A percentile compares a stretch with the other conserved stretches of the same genome.
Evolutionary conservation across 768 basidiomycete species (phyloP).

Genomic region (Leccinum boreale): DNA sequence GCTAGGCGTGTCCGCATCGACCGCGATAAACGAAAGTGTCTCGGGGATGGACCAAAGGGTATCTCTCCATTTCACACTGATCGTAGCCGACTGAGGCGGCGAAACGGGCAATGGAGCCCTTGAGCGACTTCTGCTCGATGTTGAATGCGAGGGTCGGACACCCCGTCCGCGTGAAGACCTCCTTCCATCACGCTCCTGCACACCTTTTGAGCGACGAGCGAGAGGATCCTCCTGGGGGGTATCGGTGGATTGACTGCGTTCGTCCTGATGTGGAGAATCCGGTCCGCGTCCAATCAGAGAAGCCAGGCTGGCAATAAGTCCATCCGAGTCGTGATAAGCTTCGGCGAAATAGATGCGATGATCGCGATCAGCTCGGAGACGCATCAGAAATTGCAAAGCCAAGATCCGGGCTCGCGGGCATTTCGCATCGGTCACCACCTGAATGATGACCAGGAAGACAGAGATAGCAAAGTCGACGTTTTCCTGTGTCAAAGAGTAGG

Average conservation of each 20-base stretch:
- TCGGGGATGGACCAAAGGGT: constrained; percentile 74
- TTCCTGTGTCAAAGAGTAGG: constrained; percentile 44
- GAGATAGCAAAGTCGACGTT: constrained; percentile 52
- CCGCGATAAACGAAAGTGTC: constrained; percentile 49
- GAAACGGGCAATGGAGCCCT: constrained; percentile 41
- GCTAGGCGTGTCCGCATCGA: constrained; percentile 59
- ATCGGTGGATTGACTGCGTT: constrained; percentile 25
- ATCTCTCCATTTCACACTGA: constrained; percentile 37
- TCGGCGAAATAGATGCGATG: constrained; percentile 76
- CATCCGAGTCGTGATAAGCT: constrained; percentile 51
- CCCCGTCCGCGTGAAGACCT: constrained; percentile 51
- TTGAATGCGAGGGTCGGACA: constrained; percentile 41
- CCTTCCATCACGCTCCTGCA: constrained; percentile 52
- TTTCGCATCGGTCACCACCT: constrained; percentile 42
- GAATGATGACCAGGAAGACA: constrained; percentile 51
- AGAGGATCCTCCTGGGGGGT: constrained; percentile 25
- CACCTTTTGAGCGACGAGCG: constrained; percentile 44
- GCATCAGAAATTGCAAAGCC: constrained; percentile 82
- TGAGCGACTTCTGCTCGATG: constrained; percentile 61
- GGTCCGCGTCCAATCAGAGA: constrained; percentile 56
- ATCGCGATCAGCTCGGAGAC: constrained; percentile 85
- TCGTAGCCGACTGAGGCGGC: constrained; percentile 21
- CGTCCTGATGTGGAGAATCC: constrained; percentile 26
- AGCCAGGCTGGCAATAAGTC: constrained; percentile 56
- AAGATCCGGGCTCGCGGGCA: constrained; percentile 63